Evolutionary conservation across 345 rosid species (phyloP), one percentile per base, ranked within the genome.

Genomic region (Pelargonium nanum): DNA sequence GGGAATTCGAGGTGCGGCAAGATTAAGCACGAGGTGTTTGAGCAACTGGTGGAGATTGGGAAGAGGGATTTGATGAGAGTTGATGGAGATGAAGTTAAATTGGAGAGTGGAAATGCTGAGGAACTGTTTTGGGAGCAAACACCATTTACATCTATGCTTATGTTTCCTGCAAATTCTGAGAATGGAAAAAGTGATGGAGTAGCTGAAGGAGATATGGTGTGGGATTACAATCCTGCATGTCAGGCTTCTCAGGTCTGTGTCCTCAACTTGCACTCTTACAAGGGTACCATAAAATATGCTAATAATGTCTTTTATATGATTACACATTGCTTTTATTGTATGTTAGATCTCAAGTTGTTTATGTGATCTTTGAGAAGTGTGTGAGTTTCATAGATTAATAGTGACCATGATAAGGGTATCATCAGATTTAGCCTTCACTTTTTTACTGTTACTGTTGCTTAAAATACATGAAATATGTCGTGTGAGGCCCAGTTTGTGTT

Each of bases 41-140:
- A 77, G 71, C 97, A 91, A 77, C 68, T 91, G 64, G 61, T 78
- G 55, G 91, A 83, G 65, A 51, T 91, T 77, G 71, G 79, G 17
- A 81, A 72, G 72, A 70, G 63, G 50, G 80, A 70, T 53, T 65
- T 64, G 59, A 45, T 48, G 50, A 58, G 61, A 19, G 44, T 30
- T 9, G 68, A 54, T 0, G 67, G 71, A 2, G 71, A 58, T 17
- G 76, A 74, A 5, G 89, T 74, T 51, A 60, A 64, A 69, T 68
- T 71, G 72, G 73, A 73, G 63, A 34, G 26, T 68, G 74, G 76
- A 65, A 62, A 67, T 70, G 34, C 26, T 62, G 70, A 45, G 30
- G 28, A 28, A 19, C 20, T 52, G 25, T 69, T 28, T 55, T 74
- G 53, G 52, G 68, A 60, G 24, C 79, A 70, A 53, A 55, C 68